Conservation (phyloP, 192 early-diverging fungal species). For the Rhizophagus clarus region DNA sequence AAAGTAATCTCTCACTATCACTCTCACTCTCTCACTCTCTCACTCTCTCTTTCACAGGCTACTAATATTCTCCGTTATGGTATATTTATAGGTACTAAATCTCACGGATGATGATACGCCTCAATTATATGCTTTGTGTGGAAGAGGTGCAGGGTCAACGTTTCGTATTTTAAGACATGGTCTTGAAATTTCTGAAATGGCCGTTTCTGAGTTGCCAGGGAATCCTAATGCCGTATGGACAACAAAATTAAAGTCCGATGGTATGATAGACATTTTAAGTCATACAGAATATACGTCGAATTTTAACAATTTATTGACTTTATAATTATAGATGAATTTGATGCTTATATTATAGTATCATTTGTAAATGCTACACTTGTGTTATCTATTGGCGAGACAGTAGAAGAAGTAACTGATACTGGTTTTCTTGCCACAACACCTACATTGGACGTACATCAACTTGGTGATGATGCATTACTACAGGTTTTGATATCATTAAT, state of each 20-base stretch:
- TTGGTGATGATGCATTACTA: slow-evolving; percentile 86
- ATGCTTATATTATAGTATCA: slow-evolving; percentile 89
- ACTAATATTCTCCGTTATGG: neutral
- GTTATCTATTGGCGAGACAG: slow-evolving; percentile 88
- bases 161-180: slow-evolving; percentile 93
- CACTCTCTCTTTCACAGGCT: too few species aligned
- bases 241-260: slow-evolving; percentile 50
- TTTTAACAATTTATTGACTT: neutral
- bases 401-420: slow-evolving; percentile 89
- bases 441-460: slow-evolving; percentile 81
- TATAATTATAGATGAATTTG: slow-evolving; percentile 54
- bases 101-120: slow-evolving; percentile 90
- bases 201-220: slow-evolving; percentile 89
- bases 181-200: slow-evolving; percentile 89
- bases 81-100: slow-evolving; percentile 64
- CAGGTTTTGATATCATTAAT: slow-evolving; percentile 58
- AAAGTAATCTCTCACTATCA: slow-evolving; percentile 54
- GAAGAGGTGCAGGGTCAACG: slow-evolving; percentile 75
- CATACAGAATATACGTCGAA: neutral
- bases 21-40: too few species aligned
- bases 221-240: slow-evolving; percentile 94
- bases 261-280: slow-evolving; percentile 14
- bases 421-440: slow-evolving; percentile 84
- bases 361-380: slow-evolving; percentile 93
- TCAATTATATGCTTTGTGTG: slow-evolving; percentile 91